Percentiles rank a stretch among this genome's conserved stretches.
Conservation (phyloP, 257 asterid species). For the Penstemon davidsonii region DNA sequence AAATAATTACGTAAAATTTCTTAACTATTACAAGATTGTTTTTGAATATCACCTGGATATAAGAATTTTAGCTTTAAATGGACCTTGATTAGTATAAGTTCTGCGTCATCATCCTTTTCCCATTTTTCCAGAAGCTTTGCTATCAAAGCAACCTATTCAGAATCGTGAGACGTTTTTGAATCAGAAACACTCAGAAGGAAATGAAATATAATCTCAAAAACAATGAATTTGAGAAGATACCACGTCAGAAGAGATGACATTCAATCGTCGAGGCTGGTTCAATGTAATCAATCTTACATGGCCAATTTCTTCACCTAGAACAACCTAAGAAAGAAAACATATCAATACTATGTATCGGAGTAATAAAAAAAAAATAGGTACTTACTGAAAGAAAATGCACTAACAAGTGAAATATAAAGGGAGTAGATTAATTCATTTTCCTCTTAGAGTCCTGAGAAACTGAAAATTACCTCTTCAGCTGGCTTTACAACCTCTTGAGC, state of each 20-base stretch:
- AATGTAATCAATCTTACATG: constrained; percentile 65
- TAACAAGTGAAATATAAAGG: background rate
- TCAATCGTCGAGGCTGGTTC: constrained; percentile 85
- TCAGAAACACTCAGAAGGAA: constrained; percentile 1
- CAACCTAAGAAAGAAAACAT: constrained; percentile 53
- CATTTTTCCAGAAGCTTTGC: constrained; percentile 82
- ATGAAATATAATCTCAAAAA: background rate
- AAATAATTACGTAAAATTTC: background rate
- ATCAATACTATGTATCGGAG: constrained; percentile 12
- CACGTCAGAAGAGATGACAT: constrained; percentile 74
- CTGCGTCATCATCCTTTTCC: constrained; percentile 78
- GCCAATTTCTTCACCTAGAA: constrained; percentile 68
- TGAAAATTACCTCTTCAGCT: constrained; percentile 55
- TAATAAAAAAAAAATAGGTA: background rate
- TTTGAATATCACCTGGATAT: constrained; percentile 4
- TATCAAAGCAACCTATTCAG: constrained; percentile 62
- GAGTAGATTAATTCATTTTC: background rate
- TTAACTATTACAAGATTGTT: background rate
- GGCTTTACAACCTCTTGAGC: constrained; percentile 43
- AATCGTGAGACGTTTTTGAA: constrained; percentile 7
- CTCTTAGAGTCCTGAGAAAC: constrained; percentile 7
- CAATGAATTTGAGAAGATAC: constrained; percentile 41
- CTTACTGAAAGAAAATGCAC: constrained; percentile 7
- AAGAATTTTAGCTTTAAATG: constrained; percentile 7
- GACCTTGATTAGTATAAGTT: constrained; percentile 77